phyloP scores from a whole-genome alignment of 352 stramenopile genomes.

The Poterioochromonas sp. region DNA sequence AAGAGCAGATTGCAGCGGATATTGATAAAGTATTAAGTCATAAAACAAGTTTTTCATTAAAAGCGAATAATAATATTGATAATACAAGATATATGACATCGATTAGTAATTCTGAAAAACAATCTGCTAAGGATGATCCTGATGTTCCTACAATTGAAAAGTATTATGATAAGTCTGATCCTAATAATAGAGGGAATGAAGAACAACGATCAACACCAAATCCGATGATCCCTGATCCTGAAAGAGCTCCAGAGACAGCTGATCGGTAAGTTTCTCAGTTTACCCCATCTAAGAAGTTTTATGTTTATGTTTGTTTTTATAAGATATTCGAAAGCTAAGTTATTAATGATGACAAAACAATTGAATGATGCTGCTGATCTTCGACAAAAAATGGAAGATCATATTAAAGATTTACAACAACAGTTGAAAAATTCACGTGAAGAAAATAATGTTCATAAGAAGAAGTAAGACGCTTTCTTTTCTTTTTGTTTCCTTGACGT shows the following conservation, averaged over 20 bases:
- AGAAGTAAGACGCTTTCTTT: background rate
- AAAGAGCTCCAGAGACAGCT: background rate
- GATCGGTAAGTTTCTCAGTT: background rate
- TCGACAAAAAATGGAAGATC: conserved; percentile 5
- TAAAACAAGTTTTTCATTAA: background rate
- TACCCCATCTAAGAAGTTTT: background rate
- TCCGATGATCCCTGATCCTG: background rate
- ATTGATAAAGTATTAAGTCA: conserved; percentile 15
- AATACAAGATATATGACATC: background rate
- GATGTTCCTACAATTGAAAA: background rate
- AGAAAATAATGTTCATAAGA: conserved; percentile 2
- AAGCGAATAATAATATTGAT: background rate
- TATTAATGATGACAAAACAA: background rate
- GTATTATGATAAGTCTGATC: background rate
- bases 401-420: conserved; percentile 18
- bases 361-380: background rate
- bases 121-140: background rate
- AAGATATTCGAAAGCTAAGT: conserved; percentile 17
- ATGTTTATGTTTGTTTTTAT: background rate
- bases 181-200: background rate
- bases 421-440: conserved; percentile 10
- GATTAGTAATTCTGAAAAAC: background rate
- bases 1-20: conserved; percentile 12
- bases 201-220: background rate
- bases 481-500: background rate